Base-by-base conservation (phyloP, 805 yeast genomes). In the Candida sphagnicola region DNA sequence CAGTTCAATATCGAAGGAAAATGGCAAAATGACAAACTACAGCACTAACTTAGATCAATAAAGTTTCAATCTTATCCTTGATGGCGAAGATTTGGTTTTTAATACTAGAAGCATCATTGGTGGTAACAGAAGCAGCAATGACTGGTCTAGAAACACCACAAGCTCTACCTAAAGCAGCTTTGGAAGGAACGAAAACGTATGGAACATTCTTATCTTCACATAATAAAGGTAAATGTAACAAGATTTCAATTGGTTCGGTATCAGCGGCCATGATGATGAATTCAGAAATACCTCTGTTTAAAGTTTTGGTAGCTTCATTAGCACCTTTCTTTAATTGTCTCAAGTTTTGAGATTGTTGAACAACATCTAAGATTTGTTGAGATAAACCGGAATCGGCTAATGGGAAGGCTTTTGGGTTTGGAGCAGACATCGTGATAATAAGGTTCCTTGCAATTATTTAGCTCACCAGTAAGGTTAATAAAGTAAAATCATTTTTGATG, bases 101-200 rank as follows among this genome's bases (percentile, higher is more conserved):
- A 75, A 93, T 86, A 60, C 96, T 85, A 56, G 97, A 89, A 59
- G 96, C 95, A 63, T 93, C 99, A 74, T 93, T 93, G 53, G 98
- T 81, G 65, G 99, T 93, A 64, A 93, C 93, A 48, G 95, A 85
- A 49, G 97, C 97, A 62, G 99, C 95, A 65, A 93, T 91, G 45
- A 93, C 99, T 52, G 98, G 97, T 80, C 99, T 86, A 41, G 98
- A 88, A 48, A 93, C 99, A 75, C 99, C 99, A 76, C 99, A 93
- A 59, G 99, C 98, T 77, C 99, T 87, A 69, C 99, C 99, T 58
- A 93, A 78, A 48, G 99, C 99, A 61, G 93, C 82, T 79, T 93
- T 91, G 56, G 97, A 89, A 53, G 99, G 97, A 51, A 93, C 98
- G 54, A 93, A 93, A 49, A 93, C 98, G 77, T 93, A 93, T 49